Base-by-base conservation (phyloP, 495 filamentous ascomycete species). In the Lepidopterella palustris region DNA sequence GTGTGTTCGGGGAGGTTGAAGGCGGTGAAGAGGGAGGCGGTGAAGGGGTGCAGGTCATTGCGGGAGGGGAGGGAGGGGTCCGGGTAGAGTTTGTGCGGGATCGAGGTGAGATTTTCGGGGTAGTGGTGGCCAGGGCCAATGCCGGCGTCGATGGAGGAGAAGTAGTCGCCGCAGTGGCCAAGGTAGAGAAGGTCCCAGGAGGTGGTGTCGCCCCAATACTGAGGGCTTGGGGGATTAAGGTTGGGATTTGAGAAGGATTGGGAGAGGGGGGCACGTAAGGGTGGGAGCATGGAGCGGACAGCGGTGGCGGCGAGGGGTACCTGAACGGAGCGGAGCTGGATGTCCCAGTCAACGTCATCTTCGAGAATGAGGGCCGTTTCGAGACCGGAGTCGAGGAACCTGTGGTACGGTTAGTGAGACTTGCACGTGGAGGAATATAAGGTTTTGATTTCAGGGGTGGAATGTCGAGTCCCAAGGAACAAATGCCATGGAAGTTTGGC, bases 291-390 rank as follows among this genome's bases (percentile, higher is more conserved):
- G 2, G 51, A 49, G 42, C 71, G 69, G 42, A 66, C 56, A 9
- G 67, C 71, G 31, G 57, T 61, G 3, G 71, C 69, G 8, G 66
- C 66, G 39, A 60, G 55, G 29, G 71, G 71, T 28, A 72, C 54
- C 53, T 73, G 70, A 4, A 61, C 55, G 21, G 66, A 67, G 6
- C 69, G 67, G 13, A 79, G 62, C 4, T 68, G 67, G 26, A 75
- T 67, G 58, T 78, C 76, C 73, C 72, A 79, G 63, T 79, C 77
- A 20, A 74, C 73, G 51, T 78, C 76, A 63, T 77, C 75, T 66
- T 79, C 77, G 32, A 79, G 63, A 39, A 79, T 74, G 27, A 79
- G 62, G 0, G 72, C 73, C 0, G 76, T 78, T 50, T 76, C 72
- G 9, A 76, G 56, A 18, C 68, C 68, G n/a, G 73, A 73, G 24